Percentiles rank a stretch among this genome's conserved stretches.
Evolutionary conservation across 1,284 basidiomycete species (phyloP).

Genomic region (Tremellales sp.): DNA sequence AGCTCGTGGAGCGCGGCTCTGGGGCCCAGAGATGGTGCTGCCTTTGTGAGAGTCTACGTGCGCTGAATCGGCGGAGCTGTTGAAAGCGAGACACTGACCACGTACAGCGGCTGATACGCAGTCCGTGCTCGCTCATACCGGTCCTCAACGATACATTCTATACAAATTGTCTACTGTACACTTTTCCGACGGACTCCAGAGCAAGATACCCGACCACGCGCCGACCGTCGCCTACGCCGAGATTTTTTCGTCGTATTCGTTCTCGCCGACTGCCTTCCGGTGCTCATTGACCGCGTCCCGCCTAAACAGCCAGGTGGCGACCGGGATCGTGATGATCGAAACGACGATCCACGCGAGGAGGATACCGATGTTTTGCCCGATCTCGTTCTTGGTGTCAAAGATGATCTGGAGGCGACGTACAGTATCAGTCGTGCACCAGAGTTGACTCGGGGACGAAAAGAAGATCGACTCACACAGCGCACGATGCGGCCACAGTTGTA

Average conservation of each 20-base stretch:
- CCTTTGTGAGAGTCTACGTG: too few relatives aligned
- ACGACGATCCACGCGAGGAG: conserved; percentile 53
- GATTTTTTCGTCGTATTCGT: conserved; percentile 12
- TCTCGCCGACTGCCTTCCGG: conserved; percentile 25
- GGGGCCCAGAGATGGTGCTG: too few relatives aligned
- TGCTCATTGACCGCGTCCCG: conserved; percentile 36
- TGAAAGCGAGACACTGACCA: too few relatives aligned
- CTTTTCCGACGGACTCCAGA: too few relatives aligned
- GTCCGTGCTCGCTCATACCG: too few relatives aligned
- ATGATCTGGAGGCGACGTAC: conserved; percentile 49
- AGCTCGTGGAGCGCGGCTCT: too few relatives aligned
- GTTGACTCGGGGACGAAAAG: background rate
- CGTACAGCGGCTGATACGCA: too few relatives aligned
- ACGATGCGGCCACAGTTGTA: conserved; percentile 62
- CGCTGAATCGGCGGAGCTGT: too few relatives aligned
- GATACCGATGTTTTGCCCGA: conserved; percentile 53
- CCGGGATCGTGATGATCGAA: conserved; percentile 46
- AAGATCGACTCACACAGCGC: conserved; percentile 49
- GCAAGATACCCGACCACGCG: too few relatives aligned
- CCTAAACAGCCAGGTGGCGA: conserved; percentile 51
- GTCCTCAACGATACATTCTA: too few relatives aligned
- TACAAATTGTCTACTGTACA: too few relatives aligned
- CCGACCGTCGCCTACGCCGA: too few relatives aligned
- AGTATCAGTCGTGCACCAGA: conserved; percentile 7
- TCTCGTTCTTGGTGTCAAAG: conserved; percentile 62